Evolutionary conservation across 1,284 basidiomycete species (phyloP).

Genomic region (Tylopilus orsonianus): DNA sequence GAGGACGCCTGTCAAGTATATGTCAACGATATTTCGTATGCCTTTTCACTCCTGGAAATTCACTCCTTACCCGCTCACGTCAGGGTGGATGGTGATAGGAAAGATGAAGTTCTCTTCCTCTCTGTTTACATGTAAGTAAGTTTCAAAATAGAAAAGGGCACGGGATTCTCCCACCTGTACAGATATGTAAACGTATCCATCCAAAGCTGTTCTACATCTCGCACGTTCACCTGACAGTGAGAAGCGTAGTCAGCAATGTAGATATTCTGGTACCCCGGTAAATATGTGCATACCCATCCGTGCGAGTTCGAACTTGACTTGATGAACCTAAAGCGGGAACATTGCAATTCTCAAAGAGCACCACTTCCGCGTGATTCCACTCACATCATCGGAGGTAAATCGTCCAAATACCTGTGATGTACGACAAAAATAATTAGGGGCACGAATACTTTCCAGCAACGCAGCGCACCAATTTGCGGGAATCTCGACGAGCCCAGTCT

Average conservation of each 20-base stretch:
- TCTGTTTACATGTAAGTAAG: slow-evolving; percentile 35
- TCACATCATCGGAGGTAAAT: slow-evolving; percentile 71
- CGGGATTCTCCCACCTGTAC: slow-evolving; percentile 45
- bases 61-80: slow-evolving; percentile 67
- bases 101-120: slow-evolving; percentile 75
- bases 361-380: not conserved
- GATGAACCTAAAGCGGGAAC: slow-evolving; percentile 50
- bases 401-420: slow-evolving; percentile 54
- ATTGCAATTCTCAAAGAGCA: not conserved
- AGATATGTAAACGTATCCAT: slow-evolving; percentile 74
- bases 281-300: slow-evolving; percentile 56
- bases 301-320: slow-evolving; percentile 66
- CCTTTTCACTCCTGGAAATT: not conserved
- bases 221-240: slow-evolving; percentile 56
- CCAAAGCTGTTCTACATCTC: slow-evolving; percentile 74
- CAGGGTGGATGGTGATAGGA: slow-evolving; percentile 77
- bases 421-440: not conserved
- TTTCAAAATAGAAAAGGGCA: not conserved
- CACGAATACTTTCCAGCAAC: not conserved
- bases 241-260: not conserved
- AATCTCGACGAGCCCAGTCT: slow-evolving; percentile 71
- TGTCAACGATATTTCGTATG: slow-evolving; percentile 1
- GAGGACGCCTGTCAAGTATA: slow-evolving; percentile 38
- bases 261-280: slow-evolving; percentile 39
- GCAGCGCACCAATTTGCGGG: slow-evolving; percentile 62